Base-by-base conservation (phyloP, 2,329 filamentous ascomycete species). In the Fusarium decemcellulare region DNA sequence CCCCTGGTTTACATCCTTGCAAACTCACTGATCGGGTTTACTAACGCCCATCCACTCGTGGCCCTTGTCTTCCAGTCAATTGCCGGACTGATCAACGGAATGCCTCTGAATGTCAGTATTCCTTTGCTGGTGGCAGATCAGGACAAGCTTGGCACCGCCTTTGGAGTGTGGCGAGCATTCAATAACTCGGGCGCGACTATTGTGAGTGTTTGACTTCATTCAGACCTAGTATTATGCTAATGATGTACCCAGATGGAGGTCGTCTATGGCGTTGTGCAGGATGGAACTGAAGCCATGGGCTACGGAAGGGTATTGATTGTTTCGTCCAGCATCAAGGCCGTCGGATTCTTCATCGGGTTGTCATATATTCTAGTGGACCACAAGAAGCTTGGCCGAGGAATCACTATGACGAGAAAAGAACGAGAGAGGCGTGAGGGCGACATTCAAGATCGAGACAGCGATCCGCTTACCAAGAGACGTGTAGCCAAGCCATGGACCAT, bases 111-210 rank as follows among this genome's bases (percentile, higher is more conserved):
- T 5, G 64, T 73, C 9, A 68, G 72, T 48, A 74, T 73, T 8
- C 72, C 72, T 34, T 61, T 74, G 6, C 53, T 74, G 10, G 72
- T 74, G 14, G 68, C 64, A 0, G 72, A 74, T n/a, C 66, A 74
- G 42, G 68, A 50, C 23, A 74, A 72, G 36, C 57, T 74, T n/a
- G 72, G 72, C 4, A 73, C 70, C 10, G 72, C 70, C 5, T 74
- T 70, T 53, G 70, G 70, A 2, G 59, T 74, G 0, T 73, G 72
- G 70, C 54, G 71, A 23, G 70, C 66, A 1, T 74, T 74, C 10
- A 74, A 74, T 23, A 74, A 74, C 15, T 72, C 71, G 0, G 66
- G 70, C 1, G 63, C 68, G 1, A 74, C 70, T 11, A 74, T 74
- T 43, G 71, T 74, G 43, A 67, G 70, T 63, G 8, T 4, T 9